Evolutionary conservation across 306 rosid species (phyloP), one percentile per base, ranked within the genome.

Genomic region (Sechiopsis laciniata): DNA sequence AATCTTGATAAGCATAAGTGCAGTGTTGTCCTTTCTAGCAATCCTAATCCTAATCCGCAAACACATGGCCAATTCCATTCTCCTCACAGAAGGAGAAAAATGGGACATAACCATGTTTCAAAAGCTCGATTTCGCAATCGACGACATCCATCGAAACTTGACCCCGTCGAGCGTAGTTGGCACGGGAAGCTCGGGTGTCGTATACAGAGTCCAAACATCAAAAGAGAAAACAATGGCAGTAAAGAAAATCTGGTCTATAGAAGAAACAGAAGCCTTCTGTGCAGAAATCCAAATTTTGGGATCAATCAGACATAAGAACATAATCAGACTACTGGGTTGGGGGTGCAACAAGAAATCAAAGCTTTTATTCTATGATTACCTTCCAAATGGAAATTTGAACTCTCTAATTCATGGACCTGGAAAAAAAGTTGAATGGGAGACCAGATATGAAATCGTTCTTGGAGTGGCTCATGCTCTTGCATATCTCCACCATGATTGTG

Each of bases 91-190:
- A 69, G 77, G 74, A 53, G 88, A 78, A 22, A 69, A 53, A 20
- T 95, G 99, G 99, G 89, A 91, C 54, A 80, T 89, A 80, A 95
- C 95, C 59, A 75, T 87, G 57, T 92, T 84, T 68, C 99, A 95
- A 80, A 95, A 95, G 74, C 83, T 79, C 5, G 89, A 85, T 3
- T 77, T 87, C 82, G 83, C 88, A 3, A 79, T 88, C 54, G 89
- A 87, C 20, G 86, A 88, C 80, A 69, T 90, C 11, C 85, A 88
- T 73, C 26, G 48, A 76, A 88, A 84, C 72, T 77, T 92, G 55
- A 88, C 90, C 11, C 75, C 92, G 42, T 71, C 91, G 17, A 90
- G 90, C 62, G 89, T 90, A 66, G 84, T 92, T 59, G 97, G 92
- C 37, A 85, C 92, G 3, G 92, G 92, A 77, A 87, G 88, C 82